Conservation (phyloP, 192 early-diverging fungal genomes). For the Backusella macrospora region DNA sequence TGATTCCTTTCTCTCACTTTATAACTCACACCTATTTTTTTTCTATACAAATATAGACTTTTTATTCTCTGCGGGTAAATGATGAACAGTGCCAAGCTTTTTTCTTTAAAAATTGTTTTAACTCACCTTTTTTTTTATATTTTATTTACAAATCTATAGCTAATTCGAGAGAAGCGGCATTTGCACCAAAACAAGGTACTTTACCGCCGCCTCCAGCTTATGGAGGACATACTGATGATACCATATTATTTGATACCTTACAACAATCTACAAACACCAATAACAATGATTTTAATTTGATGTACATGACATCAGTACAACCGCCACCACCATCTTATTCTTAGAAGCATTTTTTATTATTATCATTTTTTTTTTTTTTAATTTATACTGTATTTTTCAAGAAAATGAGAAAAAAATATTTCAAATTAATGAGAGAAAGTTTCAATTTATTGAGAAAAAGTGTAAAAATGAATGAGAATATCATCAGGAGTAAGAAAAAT, state of each 20-base stretch:
- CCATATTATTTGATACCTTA: constrained; percentile 21
- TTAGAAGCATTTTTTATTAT: no score
- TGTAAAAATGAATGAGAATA: no score
- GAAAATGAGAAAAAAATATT: no score
- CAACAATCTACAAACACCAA: not conserved
- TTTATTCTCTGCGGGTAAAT: constrained; percentile 24
- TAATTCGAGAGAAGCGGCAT: constrained; percentile 74
- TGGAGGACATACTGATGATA: constrained; percentile 39
- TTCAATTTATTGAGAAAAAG: no score
- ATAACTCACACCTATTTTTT: no score
- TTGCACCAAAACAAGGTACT: constrained; percentile 66
- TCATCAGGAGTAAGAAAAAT: no score
- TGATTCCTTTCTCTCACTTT: no score
- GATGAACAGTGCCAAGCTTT: constrained; percentile 3
- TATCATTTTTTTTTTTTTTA: no score
- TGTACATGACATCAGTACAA: not conserved
- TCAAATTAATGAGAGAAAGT: no score
- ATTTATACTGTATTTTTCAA: no score
- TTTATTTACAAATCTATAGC: constrained; percentile 40
- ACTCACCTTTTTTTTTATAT: not conserved
- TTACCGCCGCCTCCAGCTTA: constrained; percentile 70
- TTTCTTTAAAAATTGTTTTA: no score
- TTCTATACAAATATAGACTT: no score
- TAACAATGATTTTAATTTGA: not conserved
- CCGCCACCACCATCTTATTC: constrained; percentile 15